Conservation (phyloP, 2,329 filamentous ascomycete genomes). For the Dothistroma pini region DNA sequence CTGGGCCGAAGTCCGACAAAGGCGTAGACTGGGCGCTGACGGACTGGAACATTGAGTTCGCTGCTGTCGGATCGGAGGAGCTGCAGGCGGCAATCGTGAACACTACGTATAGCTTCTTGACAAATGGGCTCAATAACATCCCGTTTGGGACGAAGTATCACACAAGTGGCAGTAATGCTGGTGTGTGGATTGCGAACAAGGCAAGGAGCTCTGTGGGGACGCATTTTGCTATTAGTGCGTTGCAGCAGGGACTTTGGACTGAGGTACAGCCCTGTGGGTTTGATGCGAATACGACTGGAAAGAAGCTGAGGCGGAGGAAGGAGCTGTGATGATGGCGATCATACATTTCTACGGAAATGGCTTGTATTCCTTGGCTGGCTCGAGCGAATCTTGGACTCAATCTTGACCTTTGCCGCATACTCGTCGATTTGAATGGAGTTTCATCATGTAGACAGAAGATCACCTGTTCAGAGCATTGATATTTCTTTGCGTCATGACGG, state of each 20-base stretch:
- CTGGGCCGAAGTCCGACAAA: constrained; percentile 19
- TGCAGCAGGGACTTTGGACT: constrained; percentile 24
- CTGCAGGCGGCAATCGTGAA: constrained; percentile 23
- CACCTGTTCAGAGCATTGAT: no score
- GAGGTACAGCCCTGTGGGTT: not conserved
- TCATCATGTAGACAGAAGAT: no score
- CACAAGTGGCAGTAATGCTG: constrained; percentile 17
- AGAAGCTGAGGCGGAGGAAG: not conserved
- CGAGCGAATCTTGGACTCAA: no score
- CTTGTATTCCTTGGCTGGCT: no score
- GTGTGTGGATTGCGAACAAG: constrained; percentile 26
- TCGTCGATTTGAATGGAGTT: no score
- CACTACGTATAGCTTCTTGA: constrained; percentile 25
- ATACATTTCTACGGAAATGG: no score
- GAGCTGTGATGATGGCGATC: not conserved
- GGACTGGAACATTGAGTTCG: constrained; percentile 29
- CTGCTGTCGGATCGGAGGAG: constrained; percentile 17
- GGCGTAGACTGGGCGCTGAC: constrained; percentile 27
- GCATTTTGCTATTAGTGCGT: constrained; percentile 25
- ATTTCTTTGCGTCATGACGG: no score
- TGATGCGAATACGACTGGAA: not conserved
- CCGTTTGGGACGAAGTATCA: constrained; percentile 31
- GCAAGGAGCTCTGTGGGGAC: constrained; percentile 27
- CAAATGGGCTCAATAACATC: constrained; percentile 24
- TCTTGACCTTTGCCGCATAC: no score